Base-by-base conservation (phyloP, 352 stramenopile species). In the Phytopythium chamaehyphon region DNA sequence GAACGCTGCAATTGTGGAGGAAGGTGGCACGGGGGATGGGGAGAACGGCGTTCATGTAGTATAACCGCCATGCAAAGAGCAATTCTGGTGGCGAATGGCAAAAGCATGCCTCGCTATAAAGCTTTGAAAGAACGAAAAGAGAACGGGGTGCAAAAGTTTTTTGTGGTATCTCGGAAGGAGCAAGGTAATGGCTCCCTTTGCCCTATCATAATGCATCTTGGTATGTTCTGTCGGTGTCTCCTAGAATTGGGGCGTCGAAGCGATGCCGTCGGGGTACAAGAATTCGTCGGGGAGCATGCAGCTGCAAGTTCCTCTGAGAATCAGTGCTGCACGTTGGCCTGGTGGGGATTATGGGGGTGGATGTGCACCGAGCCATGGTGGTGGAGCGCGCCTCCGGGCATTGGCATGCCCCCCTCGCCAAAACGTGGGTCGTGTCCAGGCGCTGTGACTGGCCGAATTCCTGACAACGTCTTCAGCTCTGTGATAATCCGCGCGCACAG, bases 401-500 rank as follows among this genome's bases (percentile, higher is more conserved):
- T 66, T 15, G 57, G 56, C 44, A 83, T 61, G 36, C 68, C 79
- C 18, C 60, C 66, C 6, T 77, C 66, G 8, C 68, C 73, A 16
- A 84, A 86, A 18, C 78, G 78, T 28, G 66, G 61, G 44, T 87
- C 78, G 21, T 76, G 61, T 44, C 73, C 66, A 56, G 52, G 78
- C 28, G 28, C 28, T 0, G 70, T 64, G 5, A 83, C 57, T 28
- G 82, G 76, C 40, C 83, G 77, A 40, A 86, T 78, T 18, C 79
- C 81, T 6, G 78, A 90, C 11, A 99, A 78, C 18, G 93, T 98
- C 81, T 99, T 99, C 31, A 99, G 82, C 71, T 99, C 96, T 26
- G 96, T 98, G 65, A 99, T 99, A 62, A 99, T 98, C 43, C 96
- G 96, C 23, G 96, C 96, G 69, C 96, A 99, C 10, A 99, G 74